A percentile compares a stretch with the other conserved stretches of the same genome.
phyloP scores from a whole-genome alignment of 441 rosid species.

The Bocquillonia castaneifolia region DNA sequence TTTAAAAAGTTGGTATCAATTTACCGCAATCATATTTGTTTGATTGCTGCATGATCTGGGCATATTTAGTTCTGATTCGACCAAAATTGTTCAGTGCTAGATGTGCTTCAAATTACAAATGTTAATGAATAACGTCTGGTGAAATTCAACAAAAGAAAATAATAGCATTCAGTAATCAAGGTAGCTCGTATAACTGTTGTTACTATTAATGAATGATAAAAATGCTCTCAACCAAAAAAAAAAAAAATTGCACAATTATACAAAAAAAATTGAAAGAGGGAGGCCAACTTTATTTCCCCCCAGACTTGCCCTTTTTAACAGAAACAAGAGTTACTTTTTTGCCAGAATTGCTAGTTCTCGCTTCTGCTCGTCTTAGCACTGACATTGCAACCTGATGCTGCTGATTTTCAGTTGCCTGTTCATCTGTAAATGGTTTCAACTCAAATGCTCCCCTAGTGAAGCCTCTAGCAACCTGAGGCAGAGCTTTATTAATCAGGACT shows the following conservation, averaged over 20 bases:
- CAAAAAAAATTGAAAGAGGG: background rate
- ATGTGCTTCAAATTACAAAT: too few species aligned
- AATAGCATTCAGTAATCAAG: too few species aligned
- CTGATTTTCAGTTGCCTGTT: slow-evolving; percentile 43
- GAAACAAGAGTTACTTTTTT: slow-evolving; percentile 71
- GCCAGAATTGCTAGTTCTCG: slow-evolving; percentile 42
- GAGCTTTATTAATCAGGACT: slow-evolving; percentile 16
- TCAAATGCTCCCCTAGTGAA: slow-evolving; percentile 77
- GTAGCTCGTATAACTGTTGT: too few species aligned
- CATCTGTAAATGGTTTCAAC: slow-evolving; percentile 70
- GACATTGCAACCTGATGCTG: slow-evolving; percentile 61
- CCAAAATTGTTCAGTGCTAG: too few species aligned
- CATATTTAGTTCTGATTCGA: too few species aligned
- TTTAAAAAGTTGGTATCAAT: too few species aligned
- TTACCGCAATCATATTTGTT: too few species aligned
- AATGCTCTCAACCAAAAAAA: background rate
- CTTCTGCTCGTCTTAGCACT: slow-evolving; percentile 50
- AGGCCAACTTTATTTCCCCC: slow-evolving; percentile 33
- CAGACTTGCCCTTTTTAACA: slow-evolving; percentile 49
- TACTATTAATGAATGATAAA: background rate
- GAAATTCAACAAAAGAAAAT: too few species aligned
- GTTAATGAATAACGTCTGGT: too few species aligned
- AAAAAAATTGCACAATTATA: background rate
- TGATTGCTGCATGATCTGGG: too few species aligned
- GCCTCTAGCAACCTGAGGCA: slow-evolving; percentile 73